These are phyloP conservation scores for Canariomyces notabilis DNA, from an alignment of 2,329 filamentous ascomycete genomes.

Conservation along the genomic window DNA sequence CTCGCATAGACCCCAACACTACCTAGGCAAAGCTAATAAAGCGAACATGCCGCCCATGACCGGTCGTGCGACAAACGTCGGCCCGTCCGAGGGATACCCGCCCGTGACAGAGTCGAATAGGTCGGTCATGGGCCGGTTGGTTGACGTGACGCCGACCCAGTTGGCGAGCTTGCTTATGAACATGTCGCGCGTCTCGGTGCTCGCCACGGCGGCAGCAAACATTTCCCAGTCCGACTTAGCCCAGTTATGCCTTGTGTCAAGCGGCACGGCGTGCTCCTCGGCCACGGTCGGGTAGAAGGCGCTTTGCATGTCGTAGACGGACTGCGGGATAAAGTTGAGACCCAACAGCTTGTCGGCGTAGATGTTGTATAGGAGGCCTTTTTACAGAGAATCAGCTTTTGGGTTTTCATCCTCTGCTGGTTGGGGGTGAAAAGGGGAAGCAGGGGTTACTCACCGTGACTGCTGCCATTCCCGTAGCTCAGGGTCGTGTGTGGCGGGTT, in stretches of 20 bases:
- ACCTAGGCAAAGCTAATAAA: constrained; percentile 57
- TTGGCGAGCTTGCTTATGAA: constrained; percentile 64
- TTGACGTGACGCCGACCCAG: constrained; percentile 72
- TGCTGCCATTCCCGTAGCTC: constrained; percentile 61
- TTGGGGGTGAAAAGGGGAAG: background rate
- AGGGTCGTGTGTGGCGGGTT: constrained; percentile 65
- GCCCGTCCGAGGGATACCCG: constrained; percentile 55
- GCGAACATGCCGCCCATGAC: constrained; percentile 79
- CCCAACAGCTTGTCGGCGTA: constrained; percentile 74
- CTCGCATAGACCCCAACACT: background rate
- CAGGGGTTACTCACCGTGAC: constrained; percentile 33
- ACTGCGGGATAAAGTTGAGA: constrained; percentile 69
- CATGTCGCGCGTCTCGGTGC: constrained; percentile 52
- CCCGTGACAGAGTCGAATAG: constrained; percentile 69
- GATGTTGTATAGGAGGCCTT: constrained; percentile 66
- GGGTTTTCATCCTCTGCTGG: background rate
- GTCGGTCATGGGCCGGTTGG: constrained; percentile 69
- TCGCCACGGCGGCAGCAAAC: constrained; percentile 72
- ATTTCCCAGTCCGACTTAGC: constrained; percentile 87
- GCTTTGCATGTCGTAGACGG: constrained; percentile 73
- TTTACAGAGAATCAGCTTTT: background rate
- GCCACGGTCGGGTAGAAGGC: constrained; percentile 69
- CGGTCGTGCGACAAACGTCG: constrained; percentile 66
- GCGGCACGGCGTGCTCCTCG: constrained; percentile 72
- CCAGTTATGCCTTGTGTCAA: constrained; percentile 76